These are phyloP conservation scores for Gonapodya prolifera DNA, from an alignment of 192 early-diverging fungal genomes.

Conservation along the genomic window DNA sequence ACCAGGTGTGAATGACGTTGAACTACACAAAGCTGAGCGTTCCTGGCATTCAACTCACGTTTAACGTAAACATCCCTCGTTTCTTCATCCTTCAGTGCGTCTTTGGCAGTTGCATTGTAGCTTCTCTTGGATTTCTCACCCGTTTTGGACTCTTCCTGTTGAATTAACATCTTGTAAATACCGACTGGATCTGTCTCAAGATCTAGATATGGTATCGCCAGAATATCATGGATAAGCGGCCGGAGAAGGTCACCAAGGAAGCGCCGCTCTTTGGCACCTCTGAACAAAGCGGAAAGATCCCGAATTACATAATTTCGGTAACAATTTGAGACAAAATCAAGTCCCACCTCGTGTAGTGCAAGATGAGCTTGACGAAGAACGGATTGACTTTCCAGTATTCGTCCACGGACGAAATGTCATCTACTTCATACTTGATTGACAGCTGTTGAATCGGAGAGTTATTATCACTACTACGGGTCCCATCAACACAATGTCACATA, in stretches of 20 bases:
- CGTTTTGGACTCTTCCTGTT: slow-evolving; percentile 78
- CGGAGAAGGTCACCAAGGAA: slow-evolving; percentile 76
- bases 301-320: slow-evolving; percentile 8
- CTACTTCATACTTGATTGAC: slow-evolving; percentile 78
- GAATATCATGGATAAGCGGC: slow-evolving; percentile 66
- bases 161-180: slow-evolving; percentile 78
- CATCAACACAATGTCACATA: slow-evolving; percentile 13
- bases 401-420: slow-evolving; percentile 61
- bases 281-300: slow-evolving; percentile 7
- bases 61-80: slow-evolving; percentile 22
- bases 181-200: slow-evolving; percentile 74
- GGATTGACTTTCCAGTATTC: slow-evolving; percentile 95
- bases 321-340: too few species aligned
- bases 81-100: slow-evolving; percentile 73
- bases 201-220: slow-evolving; percentile 64
- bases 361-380: slow-evolving; percentile 90
- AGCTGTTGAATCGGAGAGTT: slow-evolving; percentile 11
- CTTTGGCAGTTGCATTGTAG: slow-evolving; percentile 63
- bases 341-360: slow-evolving; percentile 76
- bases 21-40: too few species aligned
- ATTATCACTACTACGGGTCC: neutral
- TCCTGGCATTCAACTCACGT: slow-evolving; percentile 19
- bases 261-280: slow-evolving; percentile 86
- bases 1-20: slow-evolving; percentile 34
- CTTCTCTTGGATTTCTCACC: slow-evolving; percentile 65